Evolutionary conservation across 495 filamentous ascomycete genomes (phyloP).

Genomic region (Parachaetomium inaequale): DNA sequence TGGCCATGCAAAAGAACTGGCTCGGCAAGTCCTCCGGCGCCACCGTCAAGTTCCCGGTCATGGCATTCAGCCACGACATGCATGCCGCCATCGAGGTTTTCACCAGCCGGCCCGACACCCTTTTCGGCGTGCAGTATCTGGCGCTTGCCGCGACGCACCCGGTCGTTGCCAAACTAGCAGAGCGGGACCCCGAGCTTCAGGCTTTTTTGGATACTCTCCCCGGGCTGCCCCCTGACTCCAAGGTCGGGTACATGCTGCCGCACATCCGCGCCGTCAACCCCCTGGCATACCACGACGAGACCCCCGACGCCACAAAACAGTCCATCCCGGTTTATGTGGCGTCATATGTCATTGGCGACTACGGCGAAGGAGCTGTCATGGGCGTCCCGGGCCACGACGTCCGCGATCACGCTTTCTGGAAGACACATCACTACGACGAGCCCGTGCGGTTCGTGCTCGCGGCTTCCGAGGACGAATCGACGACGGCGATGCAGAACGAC

Average conservation of each 20-base stretch:
- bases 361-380: constrained; percentile 89
- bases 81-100: constrained; percentile 63
- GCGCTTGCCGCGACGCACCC: constrained; percentile 73
- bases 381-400: constrained; percentile 82
- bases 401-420: constrained; percentile 77
- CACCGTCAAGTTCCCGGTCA: constrained; percentile 63
- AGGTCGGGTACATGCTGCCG: constrained; percentile 65
- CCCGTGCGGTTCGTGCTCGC: constrained; percentile 52
- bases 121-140: constrained; percentile 80
- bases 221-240: constrained; percentile 64
- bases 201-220: constrained; percentile 63
- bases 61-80: constrained; percentile 34
- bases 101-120: constrained; percentile 78
- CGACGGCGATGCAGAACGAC: constrained; percentile 36
- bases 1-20: constrained; percentile 86
- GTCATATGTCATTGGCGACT: constrained; percentile 82
- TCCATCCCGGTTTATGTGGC: constrained; percentile 74
- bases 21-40: constrained; percentile 73
- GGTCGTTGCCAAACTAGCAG: constrained; percentile 59
- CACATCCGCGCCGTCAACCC: constrained; percentile 64
- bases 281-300: constrained; percentile 53
- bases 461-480: constrained; percentile 48
- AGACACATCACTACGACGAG: constrained; percentile 55
- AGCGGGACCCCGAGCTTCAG: constrained; percentile 56
- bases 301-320: constrained; percentile 45